phyloP scores from a whole-genome alignment of 345 rosid species.

The Balakata baccata region DNA sequence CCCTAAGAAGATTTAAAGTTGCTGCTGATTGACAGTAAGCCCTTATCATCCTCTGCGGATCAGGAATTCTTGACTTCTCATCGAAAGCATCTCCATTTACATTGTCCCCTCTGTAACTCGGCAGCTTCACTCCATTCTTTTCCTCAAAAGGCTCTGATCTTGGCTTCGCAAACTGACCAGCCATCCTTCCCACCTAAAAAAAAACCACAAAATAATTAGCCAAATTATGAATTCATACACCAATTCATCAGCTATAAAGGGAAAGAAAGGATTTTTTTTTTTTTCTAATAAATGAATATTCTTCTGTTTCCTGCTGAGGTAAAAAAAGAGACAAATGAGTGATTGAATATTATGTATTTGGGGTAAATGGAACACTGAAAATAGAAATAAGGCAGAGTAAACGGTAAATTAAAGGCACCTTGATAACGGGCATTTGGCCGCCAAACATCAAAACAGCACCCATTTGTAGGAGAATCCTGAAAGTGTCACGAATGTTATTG shows the following conservation, averaged over 20 bases:
- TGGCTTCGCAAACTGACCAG: conserved; percentile 34
- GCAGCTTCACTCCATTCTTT: conserved; percentile 29
- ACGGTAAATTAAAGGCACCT: conserved; percentile 8
- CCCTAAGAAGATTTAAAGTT: conserved; percentile 31
- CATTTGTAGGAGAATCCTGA: conserved; percentile 31
- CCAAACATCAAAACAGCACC: conserved; percentile 32
- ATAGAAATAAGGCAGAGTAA: background rate
- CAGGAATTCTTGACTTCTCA: conserved; percentile 27
- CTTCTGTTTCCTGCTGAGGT: too few species aligned
- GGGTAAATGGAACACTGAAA: background rate
- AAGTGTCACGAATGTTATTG: conserved; percentile 29
- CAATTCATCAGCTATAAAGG: too few species aligned
- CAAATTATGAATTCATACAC: background rate
- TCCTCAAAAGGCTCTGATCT: conserved; percentile 29
- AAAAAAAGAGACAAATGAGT: too few species aligned
- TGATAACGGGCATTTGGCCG: conserved; percentile 34
- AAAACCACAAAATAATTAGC: background rate
- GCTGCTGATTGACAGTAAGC: conserved; percentile 34
- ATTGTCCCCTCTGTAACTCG: conserved; percentile 32
- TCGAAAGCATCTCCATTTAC: conserved; percentile 28
- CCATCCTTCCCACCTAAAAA: conserved; percentile 32
- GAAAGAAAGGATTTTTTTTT: too few species aligned
- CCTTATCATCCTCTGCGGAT: conserved; percentile 34
- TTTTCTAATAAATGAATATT: too few species aligned
- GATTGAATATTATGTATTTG: too few species aligned